Base-by-base conservation (phyloP, 345 rosid genomes). In the Citrus glauca region DNA sequence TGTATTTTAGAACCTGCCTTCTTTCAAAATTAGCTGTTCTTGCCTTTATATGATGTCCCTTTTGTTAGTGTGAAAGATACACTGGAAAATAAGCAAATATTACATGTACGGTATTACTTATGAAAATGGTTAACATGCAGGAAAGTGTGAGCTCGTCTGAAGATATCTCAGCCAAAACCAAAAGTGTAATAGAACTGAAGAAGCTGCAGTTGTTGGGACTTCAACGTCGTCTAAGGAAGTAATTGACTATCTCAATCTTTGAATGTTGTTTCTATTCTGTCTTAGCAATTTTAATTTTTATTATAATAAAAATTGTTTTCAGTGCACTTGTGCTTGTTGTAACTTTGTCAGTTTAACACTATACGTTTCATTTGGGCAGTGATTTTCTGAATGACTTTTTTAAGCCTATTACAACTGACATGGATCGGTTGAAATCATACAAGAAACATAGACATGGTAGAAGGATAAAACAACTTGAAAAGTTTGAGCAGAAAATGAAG, bases 381-480 rank as follows among this genome's bases (percentile, higher is more conserved):
- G 94, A 87, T 75, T 92, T 91, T 81, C 88, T 94, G 79, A 83
- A 82, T 73, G 95, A 91, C 79, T 92, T 88, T 81, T 92, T 92
- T 79, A 94, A 92, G 84, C 97, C 98, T 22, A 85, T 89, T 77
- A 79, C 89, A 62, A 69, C 84, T 79, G 96, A 94, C 62, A 80
- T 94, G 85, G 97, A 94, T 81, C 88, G 88, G 64, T 80, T 92
- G 75, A 91, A 89, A 83, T 84, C 90, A 61, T 94, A 64, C 73
- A 94, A 94, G 89, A 94, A 94, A 73, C 92, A 92, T 83, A 91
- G 88, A 77, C 98, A 94, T 76, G 98, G 98, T 66, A 88, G 98
- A 86, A 89, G 98, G 84, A 85, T 87, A 78, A 92, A 88, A 82
- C 98, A 94, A 74, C 92, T 94, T 62, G 98, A 94, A 82, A 92